Conservation (phyloP, 306 rosid genomes). For the Dalbergia cultrata region DNA sequence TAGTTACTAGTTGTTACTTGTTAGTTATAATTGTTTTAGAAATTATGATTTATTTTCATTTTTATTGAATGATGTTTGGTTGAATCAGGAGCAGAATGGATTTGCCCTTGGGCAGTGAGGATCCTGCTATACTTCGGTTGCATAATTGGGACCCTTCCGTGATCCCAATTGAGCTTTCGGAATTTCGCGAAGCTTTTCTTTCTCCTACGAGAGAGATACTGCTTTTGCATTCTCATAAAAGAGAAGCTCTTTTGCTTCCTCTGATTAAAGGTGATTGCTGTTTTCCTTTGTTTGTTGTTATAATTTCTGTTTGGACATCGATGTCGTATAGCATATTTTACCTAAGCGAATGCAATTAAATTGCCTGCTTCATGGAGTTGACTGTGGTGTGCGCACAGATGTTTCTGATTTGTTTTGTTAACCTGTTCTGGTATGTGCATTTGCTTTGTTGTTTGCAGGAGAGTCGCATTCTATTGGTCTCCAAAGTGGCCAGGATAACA, state of each 20-base stretch:
- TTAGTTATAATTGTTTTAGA: neutral
- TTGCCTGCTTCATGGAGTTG: neutral
- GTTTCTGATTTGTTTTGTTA: conserved; percentile 31
- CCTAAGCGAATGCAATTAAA: neutral
- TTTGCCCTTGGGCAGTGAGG: conserved; percentile 55
- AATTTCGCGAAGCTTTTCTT: conserved; percentile 82
- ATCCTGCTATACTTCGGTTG: conserved; percentile 78
- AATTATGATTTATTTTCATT: neutral
- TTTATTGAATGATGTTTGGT: conserved; percentile 40
- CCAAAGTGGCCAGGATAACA: conserved; percentile 44
- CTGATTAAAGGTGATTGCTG: conserved; percentile 61
- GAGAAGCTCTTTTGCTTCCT: conserved; percentile 88
- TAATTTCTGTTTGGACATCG: conserved; percentile 21
- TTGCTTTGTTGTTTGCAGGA: conserved; percentile 58
- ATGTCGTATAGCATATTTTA: neutral
- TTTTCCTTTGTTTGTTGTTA: conserved; percentile 11
- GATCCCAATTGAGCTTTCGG: conserved; percentile 65
- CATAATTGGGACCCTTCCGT: conserved; percentile 75
- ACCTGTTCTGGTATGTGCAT: conserved; percentile 29
- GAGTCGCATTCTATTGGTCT: conserved; percentile 47
- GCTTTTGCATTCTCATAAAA: conserved; percentile 70
- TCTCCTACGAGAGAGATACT: conserved; percentile 83
- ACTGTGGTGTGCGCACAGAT: neutral
- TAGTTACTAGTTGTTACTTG: conserved; percentile 7
- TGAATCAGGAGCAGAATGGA: conserved; percentile 66